Percentiles rank a stretch among this genome's conserved stretches.
phyloP scores from a whole-genome alignment of 495 filamentous ascomycete species.

The Poronia punctata region DNA sequence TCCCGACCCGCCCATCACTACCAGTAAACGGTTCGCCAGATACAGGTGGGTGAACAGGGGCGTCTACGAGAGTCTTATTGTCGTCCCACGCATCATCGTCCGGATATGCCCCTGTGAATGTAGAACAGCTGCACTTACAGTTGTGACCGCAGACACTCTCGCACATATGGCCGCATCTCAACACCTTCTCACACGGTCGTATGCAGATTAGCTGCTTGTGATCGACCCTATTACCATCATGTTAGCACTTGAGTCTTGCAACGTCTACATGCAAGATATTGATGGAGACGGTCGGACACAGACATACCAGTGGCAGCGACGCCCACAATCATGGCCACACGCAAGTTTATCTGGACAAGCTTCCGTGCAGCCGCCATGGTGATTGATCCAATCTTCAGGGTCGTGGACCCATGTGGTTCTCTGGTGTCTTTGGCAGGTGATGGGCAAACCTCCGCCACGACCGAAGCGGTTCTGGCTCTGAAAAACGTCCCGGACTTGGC shows the following conservation, averaged over 20 bases:
- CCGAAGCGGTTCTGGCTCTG: slow-evolving; percentile 16
- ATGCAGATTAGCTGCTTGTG: slow-evolving; percentile 59
- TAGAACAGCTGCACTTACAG: slow-evolving; percentile 30
- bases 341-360: slow-evolving; percentile 38
- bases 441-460: slow-evolving; percentile 22
- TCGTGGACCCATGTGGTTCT: slow-evolving; percentile 30
- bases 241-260: slow-evolving; percentile 11
- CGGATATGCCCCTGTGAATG: slow-evolving; percentile 22
- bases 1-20: slow-evolving; percentile 3
- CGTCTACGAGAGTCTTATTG: neutral
- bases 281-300: neutral
- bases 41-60: neutral
- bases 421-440: slow-evolving; percentile 36
- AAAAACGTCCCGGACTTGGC: slow-evolving; percentile 28
- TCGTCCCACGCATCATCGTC: slow-evolving; percentile 13
- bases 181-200: slow-evolving; percentile 46
- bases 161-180: slow-evolving; percentile 61
- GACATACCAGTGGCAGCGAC: slow-evolving; percentile 40
- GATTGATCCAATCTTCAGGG: slow-evolving; percentile 47
- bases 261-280: slow-evolving; percentile 1
- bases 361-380: slow-evolving; percentile 52
- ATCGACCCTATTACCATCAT: slow-evolving; percentile 47
- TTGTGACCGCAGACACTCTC: slow-evolving; percentile 31
- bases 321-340: slow-evolving; percentile 38
- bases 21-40: slow-evolving; percentile 9